Percentiles rank a stretch among this genome's conserved stretches.
These are phyloP conservation scores for Fremontodendron californicum DNA, from an alignment of 345 rosid species.

Conservation along the genomic window DNA sequence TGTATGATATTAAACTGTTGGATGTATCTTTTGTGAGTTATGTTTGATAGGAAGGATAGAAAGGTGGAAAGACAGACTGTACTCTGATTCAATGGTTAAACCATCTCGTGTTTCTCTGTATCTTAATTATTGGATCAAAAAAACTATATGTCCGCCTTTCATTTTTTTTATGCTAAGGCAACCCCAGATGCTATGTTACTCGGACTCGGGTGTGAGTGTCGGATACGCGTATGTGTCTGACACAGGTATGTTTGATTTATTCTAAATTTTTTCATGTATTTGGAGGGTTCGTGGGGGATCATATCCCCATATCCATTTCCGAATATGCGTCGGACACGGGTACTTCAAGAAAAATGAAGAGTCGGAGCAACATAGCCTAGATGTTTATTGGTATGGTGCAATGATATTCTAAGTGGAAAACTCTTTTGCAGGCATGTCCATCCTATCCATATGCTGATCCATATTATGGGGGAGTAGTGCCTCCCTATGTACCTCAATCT, in stretches of 20 bases:
- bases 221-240: too few species aligned
- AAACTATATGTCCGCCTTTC: not conserved
- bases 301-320: too few species aligned
- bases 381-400: not conserved
- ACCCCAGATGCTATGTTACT: too few species aligned
- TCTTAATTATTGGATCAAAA: not conserved
- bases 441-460: conserved; percentile 44
- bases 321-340: too few species aligned
- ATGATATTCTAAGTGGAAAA: not conserved
- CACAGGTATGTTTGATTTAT: too few species aligned
- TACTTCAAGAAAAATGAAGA: too few species aligned
- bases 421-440: conserved; percentile 46
- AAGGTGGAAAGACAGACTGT: not conserved
- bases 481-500: conserved; percentile 47
- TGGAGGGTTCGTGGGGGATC: too few species aligned
- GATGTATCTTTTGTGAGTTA: not conserved
- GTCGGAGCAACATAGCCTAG: too few species aligned
- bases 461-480: conserved; percentile 38
- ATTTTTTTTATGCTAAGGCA: not conserved
- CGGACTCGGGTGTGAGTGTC: too few species aligned
- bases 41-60: conserved; percentile 4
- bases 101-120: not conserved
- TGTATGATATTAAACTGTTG: not conserved
- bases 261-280: too few species aligned
- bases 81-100: not conserved